Conservation (phyloP, 495 filamentous ascomycete genomes). For the Bathelium albidoporum region DNA sequence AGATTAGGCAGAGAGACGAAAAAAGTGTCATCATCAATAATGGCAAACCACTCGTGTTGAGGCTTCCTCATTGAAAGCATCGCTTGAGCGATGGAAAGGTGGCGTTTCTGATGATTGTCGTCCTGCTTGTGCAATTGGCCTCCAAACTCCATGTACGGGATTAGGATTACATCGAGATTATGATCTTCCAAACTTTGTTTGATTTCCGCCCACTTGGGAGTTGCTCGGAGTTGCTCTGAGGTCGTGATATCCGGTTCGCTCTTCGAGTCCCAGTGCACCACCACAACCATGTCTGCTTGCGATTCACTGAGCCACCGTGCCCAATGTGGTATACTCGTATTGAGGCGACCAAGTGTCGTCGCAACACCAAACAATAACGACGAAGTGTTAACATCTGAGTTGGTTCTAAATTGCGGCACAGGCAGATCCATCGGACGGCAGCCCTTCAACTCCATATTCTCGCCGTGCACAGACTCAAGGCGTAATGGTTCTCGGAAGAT, state of each 20-base stretch:
- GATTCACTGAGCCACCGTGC: conserved; percentile 2
- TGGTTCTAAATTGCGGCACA: conserved; percentile 5
- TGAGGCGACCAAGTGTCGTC: conserved; percentile 5
- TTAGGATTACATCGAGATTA: neutral
- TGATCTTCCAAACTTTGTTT: neutral
- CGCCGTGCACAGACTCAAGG: neutral
- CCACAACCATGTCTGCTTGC: neutral
- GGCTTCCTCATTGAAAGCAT: neutral
- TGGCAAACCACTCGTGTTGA: conserved; percentile 6
- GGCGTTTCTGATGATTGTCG: neutral
- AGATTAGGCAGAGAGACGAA: conserved; percentile 7
- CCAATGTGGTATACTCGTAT: conserved; percentile 6
- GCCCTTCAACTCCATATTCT: neutral
- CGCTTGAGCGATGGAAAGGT: neutral
- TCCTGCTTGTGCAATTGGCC: neutral
- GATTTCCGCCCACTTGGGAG: neutral
- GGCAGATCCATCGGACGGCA: neutral
- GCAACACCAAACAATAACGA: conserved; percentile 7
- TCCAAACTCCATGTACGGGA: neutral
- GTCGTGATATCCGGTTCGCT: neutral
- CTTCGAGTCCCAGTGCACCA: neutral
- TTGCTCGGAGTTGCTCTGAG: neutral
- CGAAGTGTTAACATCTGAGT: conserved; percentile 2
- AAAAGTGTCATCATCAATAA: conserved; percentile 15
- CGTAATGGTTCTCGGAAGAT: neutral